Percentiles rank a stretch among this genome's conserved stretches.
These are phyloP conservation scores for Cryphonectria naterciae DNA, from an alignment of 2,329 filamentous ascomycete genomes.

Conservation along the genomic window DNA sequence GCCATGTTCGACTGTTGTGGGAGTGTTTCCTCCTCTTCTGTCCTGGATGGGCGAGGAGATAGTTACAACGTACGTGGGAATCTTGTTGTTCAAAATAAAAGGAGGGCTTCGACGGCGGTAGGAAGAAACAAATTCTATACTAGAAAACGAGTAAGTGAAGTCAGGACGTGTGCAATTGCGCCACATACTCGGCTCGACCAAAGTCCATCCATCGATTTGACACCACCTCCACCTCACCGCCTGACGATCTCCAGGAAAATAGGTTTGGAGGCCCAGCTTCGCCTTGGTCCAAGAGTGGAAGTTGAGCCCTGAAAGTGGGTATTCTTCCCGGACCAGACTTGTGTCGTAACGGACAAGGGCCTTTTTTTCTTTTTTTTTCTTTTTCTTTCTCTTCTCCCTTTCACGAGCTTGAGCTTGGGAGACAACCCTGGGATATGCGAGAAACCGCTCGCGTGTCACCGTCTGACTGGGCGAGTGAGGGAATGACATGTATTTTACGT, in stretches of 20 bases:
- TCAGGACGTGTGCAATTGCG: background rate
- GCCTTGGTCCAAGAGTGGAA: background rate
- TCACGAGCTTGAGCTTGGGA: background rate
- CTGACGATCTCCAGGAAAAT: background rate
- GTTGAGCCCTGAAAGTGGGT: conserved; percentile 12
- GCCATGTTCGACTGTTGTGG: background rate
- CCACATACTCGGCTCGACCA: background rate
- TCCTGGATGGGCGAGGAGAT: background rate
- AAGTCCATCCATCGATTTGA: background rate
- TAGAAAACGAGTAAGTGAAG: background rate
- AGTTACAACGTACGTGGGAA: background rate
- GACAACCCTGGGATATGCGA: background rate
- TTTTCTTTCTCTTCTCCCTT: no score
- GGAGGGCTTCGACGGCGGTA: background rate
- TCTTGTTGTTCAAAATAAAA: background rate
- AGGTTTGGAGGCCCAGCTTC: background rate
- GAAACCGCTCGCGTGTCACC: conserved; percentile 8
- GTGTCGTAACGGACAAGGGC: conserved; percentile 18
- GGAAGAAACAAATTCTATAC: background rate
- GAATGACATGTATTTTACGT: background rate
- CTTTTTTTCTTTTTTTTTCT: background rate
- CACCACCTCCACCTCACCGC: conserved; percentile 5
- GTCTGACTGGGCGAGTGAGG: conserved; percentile 2
- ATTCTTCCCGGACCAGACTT: background rate
- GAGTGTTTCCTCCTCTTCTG: background rate